A percentile compares a stretch with the other conserved stretches of the same genome.
These are phyloP conservation scores for Platanthera guangdongensis DNA, from an alignment of 106 monocot species.

Conservation along the genomic window DNA sequence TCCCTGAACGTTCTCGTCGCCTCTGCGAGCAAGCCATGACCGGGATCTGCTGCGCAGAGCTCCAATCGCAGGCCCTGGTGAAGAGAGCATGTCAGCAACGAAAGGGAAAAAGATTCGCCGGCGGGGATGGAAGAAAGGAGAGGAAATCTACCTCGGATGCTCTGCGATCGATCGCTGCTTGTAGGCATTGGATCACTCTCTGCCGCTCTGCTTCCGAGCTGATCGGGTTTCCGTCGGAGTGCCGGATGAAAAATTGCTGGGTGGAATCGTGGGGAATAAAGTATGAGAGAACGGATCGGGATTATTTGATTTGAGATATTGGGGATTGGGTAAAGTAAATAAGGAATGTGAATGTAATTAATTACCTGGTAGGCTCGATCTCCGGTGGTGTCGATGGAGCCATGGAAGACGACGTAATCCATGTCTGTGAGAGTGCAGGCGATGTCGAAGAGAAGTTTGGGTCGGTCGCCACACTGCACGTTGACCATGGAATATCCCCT, in stretches of 20 bases:
- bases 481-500: conserved; percentile 76
- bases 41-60: conserved; percentile 40
- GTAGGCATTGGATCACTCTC: conserved; percentile 75
- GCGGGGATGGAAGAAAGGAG: background rate
- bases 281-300: background rate
- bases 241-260: conserved; percentile 89
- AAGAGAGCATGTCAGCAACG: background rate
- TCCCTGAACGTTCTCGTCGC: conserved; percentile 88
- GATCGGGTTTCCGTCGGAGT: conserved; percentile 72
- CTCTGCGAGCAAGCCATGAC: conserved; percentile 52
- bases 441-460: conserved; percentile 83
- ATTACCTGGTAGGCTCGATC: conserved; percentile 64
- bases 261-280: conserved; percentile 2
- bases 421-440: conserved; percentile 89
- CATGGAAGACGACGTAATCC: conserved; percentile 90
- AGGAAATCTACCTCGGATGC: conserved; percentile 43
- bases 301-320: background rate
- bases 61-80: conserved; percentile 74
- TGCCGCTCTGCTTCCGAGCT: conserved; percentile 82
- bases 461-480: conserved; percentile 73
- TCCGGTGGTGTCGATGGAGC: conserved; percentile 55
- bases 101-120: background rate
- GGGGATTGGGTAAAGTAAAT: background rate
- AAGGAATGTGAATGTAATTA: background rate
- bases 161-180: conserved; percentile 73